A percentile compares a stretch with the other conserved stretches of the same genome.
These are phyloP conservation scores for Solanum chmielewskii DNA, from an alignment of 257 asterid genomes.

Conservation along the genomic window DNA sequence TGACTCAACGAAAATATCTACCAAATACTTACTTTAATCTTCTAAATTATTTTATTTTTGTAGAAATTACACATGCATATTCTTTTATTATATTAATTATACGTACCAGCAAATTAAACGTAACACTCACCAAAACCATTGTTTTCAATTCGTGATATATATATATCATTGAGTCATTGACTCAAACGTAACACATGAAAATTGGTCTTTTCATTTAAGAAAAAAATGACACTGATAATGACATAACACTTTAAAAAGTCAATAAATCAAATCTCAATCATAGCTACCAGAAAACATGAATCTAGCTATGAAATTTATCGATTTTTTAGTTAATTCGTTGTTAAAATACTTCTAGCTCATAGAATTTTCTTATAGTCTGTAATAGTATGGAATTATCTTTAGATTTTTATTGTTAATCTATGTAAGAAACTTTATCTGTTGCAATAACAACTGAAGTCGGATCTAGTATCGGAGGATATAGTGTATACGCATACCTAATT, in stretches of 20 bases:
- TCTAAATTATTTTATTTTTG: not conserved
- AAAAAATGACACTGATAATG: not conserved
- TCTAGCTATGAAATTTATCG: not conserved
- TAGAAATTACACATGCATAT: not conserved
- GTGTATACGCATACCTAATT: not conserved
- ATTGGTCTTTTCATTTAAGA: not conserved
- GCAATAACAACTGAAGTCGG: not conserved
- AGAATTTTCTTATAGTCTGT: not conserved
- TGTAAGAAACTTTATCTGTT: too few relatives aligned
- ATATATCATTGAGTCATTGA: not conserved
- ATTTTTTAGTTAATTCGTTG: not conserved
- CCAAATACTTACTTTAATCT: not conserved
- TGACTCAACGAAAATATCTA: not conserved
- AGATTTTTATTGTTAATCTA: not conserved
- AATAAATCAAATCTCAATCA: not conserved
- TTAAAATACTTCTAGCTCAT: not conserved
- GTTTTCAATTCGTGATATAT: not conserved
- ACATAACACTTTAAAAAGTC: not conserved
- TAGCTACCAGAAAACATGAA: not conserved
- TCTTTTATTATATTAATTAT: not conserved
- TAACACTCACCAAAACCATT: not conserved
- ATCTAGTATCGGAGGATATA: too few relatives aligned
- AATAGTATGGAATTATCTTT: not conserved
- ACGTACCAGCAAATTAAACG: not conserved
- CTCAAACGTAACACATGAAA: not conserved